These are phyloP conservation scores for Ambrosia hybrid DNA, from an alignment of 140 eudicot genomes.

Conservation along the genomic window DNA sequence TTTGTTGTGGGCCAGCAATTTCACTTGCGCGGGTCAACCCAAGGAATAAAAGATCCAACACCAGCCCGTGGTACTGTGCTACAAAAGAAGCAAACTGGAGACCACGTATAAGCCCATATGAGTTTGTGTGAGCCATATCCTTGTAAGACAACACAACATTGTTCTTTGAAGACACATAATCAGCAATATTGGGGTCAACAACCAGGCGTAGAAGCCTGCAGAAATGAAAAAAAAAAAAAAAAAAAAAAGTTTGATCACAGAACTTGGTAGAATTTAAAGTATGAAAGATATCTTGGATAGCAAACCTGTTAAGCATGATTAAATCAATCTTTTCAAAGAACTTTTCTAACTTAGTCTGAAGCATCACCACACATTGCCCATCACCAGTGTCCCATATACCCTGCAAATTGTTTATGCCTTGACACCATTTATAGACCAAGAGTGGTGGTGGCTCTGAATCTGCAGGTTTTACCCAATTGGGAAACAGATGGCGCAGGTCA, in stretches of 20 bases:
- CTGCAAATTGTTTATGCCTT: conserved; percentile 93
- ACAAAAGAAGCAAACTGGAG: conserved; percentile 99
- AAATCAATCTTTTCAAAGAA: conserved; percentile 95
- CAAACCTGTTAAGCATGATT: conserved; percentile 89
- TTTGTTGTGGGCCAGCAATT: conserved; percentile 97
- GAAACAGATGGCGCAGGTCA: conserved; percentile 91
- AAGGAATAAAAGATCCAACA: conserved; percentile 83
- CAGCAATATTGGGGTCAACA: conserved; percentile 99
- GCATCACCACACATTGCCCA: conserved; percentile 99
- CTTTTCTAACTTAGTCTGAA: conserved; percentile 94
- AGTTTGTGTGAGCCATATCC: conserved; percentile 98
- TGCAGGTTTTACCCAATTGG: conserved; percentile 98
- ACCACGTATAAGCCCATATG: conserved; percentile 98
- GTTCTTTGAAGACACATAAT: conserved; percentile 96
- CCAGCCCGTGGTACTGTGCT: conserved; percentile 91
- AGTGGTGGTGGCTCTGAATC: conserved; percentile 99
- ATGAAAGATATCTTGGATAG: no score
- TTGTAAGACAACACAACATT: conserved; percentile 94
- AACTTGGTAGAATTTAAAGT: no score
- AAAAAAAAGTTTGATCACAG: no score
- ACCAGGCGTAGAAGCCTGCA: conserved; percentile 87
- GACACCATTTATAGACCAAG: conserved; percentile 97
- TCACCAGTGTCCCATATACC: conserved; percentile 96
- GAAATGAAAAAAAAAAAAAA: no score
- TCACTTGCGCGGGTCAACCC: conserved; percentile 99